phyloP scores from a whole-genome alignment of 2,329 filamentous ascomycete species.

The Hawksworthiomyces lignivorus region DNA sequence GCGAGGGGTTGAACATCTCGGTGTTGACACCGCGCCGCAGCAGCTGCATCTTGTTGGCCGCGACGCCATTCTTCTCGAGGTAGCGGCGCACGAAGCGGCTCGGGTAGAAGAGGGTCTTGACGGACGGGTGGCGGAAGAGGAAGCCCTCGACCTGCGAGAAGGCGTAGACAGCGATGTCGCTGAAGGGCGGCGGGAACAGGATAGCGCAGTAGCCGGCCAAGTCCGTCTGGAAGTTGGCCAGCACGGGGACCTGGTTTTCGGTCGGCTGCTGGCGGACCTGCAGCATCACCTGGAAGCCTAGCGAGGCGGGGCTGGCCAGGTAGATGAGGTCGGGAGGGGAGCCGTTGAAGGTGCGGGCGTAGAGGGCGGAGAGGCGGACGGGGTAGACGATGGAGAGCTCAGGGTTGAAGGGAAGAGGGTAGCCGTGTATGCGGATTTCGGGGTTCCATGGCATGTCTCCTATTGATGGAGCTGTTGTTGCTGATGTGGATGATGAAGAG shows the following conservation, averaged over 20 bases:
- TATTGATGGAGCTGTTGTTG: too few species aligned
- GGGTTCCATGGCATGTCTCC: constrained; percentile 18
- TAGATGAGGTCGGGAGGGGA: constrained; percentile 58
- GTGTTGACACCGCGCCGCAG: constrained; percentile 60
- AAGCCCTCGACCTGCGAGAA: constrained; percentile 58
- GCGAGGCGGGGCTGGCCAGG: constrained; percentile 59
- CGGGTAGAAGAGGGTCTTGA: constrained; percentile 63
- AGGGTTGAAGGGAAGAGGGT: constrained; percentile 63
- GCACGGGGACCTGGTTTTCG: constrained; percentile 47
- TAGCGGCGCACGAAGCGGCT: constrained; percentile 56
- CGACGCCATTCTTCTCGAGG: constrained; percentile 49
- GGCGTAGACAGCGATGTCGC: constrained; percentile 52
- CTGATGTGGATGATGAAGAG: constrained; percentile 20
- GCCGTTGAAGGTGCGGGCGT: constrained; percentile 48
- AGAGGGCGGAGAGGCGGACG: constrained; percentile 55
- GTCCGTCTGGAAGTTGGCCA: constrained; percentile 68
- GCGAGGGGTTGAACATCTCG: constrained; percentile 48
- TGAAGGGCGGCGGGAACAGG: constrained; percentile 57
- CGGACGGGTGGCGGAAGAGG: constrained; percentile 52
- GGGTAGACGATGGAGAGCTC: constrained; percentile 64
- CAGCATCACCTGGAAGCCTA: constrained; percentile 65
- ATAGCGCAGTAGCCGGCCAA: constrained; percentile 62
- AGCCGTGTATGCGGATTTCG: constrained; percentile 55
- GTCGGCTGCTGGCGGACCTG: constrained; percentile 53
- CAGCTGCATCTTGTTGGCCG: constrained; percentile 47